Evolutionary conservation across 148 eudicot genomes (phyloP).

Genomic region (Fallopia convolvulus): DNA sequence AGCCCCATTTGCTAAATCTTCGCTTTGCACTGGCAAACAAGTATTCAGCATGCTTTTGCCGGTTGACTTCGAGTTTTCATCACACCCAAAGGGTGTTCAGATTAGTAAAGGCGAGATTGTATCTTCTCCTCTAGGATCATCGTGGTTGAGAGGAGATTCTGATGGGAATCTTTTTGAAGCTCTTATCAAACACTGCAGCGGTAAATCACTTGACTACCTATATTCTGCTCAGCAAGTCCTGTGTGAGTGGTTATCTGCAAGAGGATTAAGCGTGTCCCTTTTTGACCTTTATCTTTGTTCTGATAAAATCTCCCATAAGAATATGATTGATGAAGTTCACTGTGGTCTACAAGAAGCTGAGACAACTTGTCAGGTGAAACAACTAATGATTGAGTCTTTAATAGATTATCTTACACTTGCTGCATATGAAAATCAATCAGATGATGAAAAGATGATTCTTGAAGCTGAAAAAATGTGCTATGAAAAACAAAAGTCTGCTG

Average conservation of each 20-base stretch:
- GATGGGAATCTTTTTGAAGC: slow-evolving; percentile 51
- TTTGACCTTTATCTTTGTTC: slow-evolving; percentile 76
- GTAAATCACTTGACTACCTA: slow-evolving; percentile 42
- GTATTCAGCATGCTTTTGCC: slow-evolving; percentile 72
- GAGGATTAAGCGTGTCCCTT: slow-evolving; percentile 84
- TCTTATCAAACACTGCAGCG: slow-evolving; percentile 43
- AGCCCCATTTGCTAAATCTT: slow-evolving; percentile 19
- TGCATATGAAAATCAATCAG: slow-evolving; percentile 30
- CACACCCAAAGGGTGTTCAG: slow-evolving; percentile 31
- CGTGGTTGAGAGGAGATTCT: slow-evolving; percentile 69
- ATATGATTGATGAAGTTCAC: slow-evolving; percentile 60
- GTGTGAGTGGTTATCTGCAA: slow-evolving; percentile 68
- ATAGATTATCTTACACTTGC: slow-evolving; percentile 35
- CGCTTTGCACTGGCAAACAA: slow-evolving; percentile 74
- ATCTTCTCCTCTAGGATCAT: slow-evolving; percentile 43
- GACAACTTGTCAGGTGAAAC: slow-evolving; percentile 37
- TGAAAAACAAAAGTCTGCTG: slow-evolving; percentile 64
- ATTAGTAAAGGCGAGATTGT: slow-evolving; percentile 65
- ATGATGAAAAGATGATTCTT: slow-evolving; percentile 17
- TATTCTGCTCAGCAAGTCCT: slow-evolving; percentile 69
- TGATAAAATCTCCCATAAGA: slow-evolving; percentile 36
- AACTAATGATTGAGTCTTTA: slow-evolving; percentile 49
- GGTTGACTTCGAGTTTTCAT: slow-evolving; percentile 45
- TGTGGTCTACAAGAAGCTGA: slow-evolving; percentile 78
- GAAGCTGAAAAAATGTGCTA: slow-evolving; percentile 30